phyloP scores from a whole-genome alignment of 2,329 filamentous ascomycete genomes.

The Periconia sp. region DNA sequence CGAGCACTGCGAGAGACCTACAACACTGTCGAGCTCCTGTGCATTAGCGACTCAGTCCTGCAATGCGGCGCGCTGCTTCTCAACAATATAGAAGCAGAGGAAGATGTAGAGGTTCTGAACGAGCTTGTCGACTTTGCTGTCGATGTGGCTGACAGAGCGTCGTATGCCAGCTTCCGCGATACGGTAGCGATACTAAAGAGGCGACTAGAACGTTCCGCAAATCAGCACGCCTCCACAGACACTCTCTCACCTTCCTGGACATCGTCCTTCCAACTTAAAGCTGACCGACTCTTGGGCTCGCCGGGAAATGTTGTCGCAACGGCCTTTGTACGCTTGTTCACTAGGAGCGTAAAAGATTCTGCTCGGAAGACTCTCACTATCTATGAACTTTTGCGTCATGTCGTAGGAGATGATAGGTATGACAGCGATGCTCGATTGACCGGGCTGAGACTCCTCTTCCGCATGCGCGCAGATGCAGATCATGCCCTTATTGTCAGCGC shows the following conservation, averaged over 20 bases:
- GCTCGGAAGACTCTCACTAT: slow-evolving; percentile 65
- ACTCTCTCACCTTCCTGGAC: slow-evolving; percentile 20
- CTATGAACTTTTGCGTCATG: slow-evolving; percentile 42
- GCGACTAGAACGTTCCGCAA: slow-evolving; percentile 31
- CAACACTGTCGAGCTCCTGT: slow-evolving; percentile 59
- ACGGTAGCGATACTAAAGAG: slow-evolving; percentile 51
- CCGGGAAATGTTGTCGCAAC: slow-evolving; percentile 73
- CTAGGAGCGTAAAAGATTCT: slow-evolving; percentile 72
- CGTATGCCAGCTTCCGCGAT: slow-evolving; percentile 62
- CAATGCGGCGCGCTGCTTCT: slow-evolving; percentile 68
- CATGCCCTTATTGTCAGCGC: slow-evolving; percentile 75
- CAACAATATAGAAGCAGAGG: slow-evolving; percentile 66
- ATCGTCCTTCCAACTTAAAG: slow-evolving; percentile 19
- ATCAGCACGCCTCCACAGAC: not conserved
- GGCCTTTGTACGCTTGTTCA: slow-evolving; percentile 77
- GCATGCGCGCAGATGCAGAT: slow-evolving; percentile 81
- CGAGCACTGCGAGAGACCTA: slow-evolving; percentile 62
- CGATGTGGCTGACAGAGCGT: slow-evolving; percentile 66
- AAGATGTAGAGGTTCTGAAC: slow-evolving; percentile 68
- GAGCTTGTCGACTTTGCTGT: slow-evolving; percentile 69
- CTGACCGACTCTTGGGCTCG: slow-evolving; percentile 47
- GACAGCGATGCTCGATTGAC: slow-evolving; percentile 46
- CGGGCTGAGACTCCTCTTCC: slow-evolving; percentile 64
- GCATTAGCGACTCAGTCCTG: slow-evolving; percentile 63
- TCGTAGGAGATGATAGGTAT: slow-evolving; percentile 39